Evolutionary conservation across 495 filamentous ascomycete species (phyloP), one percentile per base, ranked within the genome.

Genomic region (Tirmania nivea): DNA sequence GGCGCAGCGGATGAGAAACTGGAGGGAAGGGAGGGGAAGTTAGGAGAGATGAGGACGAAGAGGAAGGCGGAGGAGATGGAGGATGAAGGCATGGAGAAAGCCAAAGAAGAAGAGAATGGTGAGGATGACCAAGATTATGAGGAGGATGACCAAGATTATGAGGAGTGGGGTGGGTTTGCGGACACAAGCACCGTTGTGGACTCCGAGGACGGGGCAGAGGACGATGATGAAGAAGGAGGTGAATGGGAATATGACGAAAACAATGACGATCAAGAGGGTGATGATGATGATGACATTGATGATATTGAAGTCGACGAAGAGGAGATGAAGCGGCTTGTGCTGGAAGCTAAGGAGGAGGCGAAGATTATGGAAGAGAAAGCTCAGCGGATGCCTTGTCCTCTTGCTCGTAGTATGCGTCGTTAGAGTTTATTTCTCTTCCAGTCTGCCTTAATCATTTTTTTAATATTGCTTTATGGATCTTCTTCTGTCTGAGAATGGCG

Each of bases 161-260:
- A 57, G 31, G 59, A 65, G 57, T 60, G 64, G 54, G 57, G 58
- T 36, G 61, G 56, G 21, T 57, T 64, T 42, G 35, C 39, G 2
- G 53, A 88, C 80, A 21, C 82, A 80, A 60, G 90, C 90, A 1
- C 75, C 96, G 10, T 82, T 80, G 48, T 92, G 89, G 59, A 71
- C 75, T 36, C 81, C 94, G 16, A 73, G 73, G 10, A 73, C 80
- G 17, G 80, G 75, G 57, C 86, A 94, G 58, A 69, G 92, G 16
- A 75, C 81, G 60, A 63, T 90, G 10, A 81, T 86, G 5, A 90
- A 88, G 0, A 83, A 52, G 81, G 81, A 19, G 65, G 81, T 11
- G 72, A 73, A 10, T 75, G 53, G 36, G 52, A 52, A 8, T 61
- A 59, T n/a, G 62, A 63, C 49, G 59, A 47, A 2, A 50, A 57